Conservation (phyloP, 768 basidiomycete species). For the Pleurotus tuoliensis region DNA sequence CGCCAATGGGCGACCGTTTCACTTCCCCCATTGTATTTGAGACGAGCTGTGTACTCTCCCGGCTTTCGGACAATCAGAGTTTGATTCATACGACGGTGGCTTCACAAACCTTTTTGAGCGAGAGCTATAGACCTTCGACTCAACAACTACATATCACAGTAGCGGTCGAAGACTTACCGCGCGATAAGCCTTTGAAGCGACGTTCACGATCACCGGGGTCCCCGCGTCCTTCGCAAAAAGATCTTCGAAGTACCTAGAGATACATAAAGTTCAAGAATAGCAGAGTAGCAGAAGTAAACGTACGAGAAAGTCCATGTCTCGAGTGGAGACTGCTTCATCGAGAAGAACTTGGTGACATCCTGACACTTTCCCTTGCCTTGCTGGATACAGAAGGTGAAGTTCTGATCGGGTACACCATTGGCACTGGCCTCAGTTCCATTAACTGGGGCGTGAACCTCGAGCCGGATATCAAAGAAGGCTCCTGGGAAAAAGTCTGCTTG, state of each 20-base stretch:
- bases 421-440: conserved; percentile 11
- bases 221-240: conserved; percentile 11
- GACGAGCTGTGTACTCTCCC: conserved; percentile 34
- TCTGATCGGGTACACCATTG: conserved; percentile 10
- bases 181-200: conserved; percentile 13
- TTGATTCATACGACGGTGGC: neutral
- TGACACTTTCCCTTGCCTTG: conserved; percentile 8
- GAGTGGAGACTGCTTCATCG: conserved; percentile 6
- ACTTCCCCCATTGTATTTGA: conserved; percentile 29
- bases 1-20: conserved; percentile 36
- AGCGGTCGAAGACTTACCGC: conserved; percentile 7
- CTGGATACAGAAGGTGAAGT: conserved; percentile 13
- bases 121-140: conserved; percentile 17
- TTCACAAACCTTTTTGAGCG: conserved; percentile 21
- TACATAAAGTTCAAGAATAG: neutral
- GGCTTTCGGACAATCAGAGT: conserved; percentile 19
- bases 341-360: conserved; percentile 11
- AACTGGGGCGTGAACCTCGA: conserved; percentile 13
- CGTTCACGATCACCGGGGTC: conserved; percentile 9
- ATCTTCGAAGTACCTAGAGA: conserved; percentile 11
- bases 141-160: neutral
- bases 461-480: conserved; percentile 12
- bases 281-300: neutral
- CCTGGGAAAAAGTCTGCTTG: conserved; percentile 13
- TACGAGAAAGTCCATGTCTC: conserved; percentile 12